Conservation (phyloP, 768 basidiomycete genomes). For the Calocera cornea region DNA sequence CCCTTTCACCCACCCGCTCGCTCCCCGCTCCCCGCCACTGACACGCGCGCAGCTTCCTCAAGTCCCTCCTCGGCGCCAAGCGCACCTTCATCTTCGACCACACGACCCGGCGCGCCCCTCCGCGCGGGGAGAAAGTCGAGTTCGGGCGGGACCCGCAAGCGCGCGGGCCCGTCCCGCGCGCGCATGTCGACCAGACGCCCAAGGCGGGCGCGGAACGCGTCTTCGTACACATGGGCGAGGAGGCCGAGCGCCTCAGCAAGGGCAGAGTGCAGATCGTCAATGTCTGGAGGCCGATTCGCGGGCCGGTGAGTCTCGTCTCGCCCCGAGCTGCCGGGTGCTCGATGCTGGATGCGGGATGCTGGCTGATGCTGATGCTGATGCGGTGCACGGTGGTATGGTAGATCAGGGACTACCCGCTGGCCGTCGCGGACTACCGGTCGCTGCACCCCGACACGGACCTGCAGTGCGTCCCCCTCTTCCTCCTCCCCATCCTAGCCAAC, state of each 20-base stretch:
- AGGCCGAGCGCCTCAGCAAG: conserved; percentile 32
- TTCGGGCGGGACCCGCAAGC: neutral
- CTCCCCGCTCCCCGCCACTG: too few species aligned
- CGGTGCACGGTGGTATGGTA: neutral
- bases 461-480: neutral
- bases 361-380: neutral
- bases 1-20: too few species aligned
- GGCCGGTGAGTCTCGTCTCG: neutral
- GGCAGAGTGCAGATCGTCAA: conserved; percentile 34
- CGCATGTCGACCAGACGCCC: conserved; percentile 37
- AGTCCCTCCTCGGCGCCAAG: neutral
- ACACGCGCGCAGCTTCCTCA: neutral
- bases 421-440: conserved; percentile 30
- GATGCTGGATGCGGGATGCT: too few species aligned
- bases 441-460: conserved; percentile 30
- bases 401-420: conserved; percentile 27
- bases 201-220: conserved; percentile 28
- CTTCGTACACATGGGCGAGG: conserved; percentile 27
- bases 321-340: neutral
- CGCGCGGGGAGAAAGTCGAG: neutral
- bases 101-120: conserved; percentile 21
- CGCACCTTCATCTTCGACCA: conserved; percentile 4
- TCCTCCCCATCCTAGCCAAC: neutral
- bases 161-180: conserved; percentile 16
- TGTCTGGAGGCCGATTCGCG: conserved; percentile 33